Evolutionary conservation across 2,329 filamentous ascomycete genomes (phyloP).

Genomic region (Penicillium nordicum): DNA sequence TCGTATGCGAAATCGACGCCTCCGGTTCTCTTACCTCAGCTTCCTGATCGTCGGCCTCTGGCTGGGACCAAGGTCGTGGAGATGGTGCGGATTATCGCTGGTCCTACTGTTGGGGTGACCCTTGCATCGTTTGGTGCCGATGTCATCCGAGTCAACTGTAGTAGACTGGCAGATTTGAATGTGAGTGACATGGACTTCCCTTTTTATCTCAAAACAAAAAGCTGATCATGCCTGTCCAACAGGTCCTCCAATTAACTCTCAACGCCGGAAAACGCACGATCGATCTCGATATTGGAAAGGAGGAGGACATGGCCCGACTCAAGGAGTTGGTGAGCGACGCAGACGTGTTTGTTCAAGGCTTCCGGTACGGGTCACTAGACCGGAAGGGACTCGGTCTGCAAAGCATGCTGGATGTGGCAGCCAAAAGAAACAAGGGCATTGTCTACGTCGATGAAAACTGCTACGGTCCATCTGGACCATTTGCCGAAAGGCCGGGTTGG

Average conservation of each 20-base stretch:
- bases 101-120: slow-evolving; percentile 42
- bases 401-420: slow-evolving; percentile 41
- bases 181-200: slow-evolving; percentile 9
- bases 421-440: slow-evolving; percentile 42
- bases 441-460: slow-evolving; percentile 52
- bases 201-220: background rate
- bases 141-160: slow-evolving; percentile 47
- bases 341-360: slow-evolving; percentile 56
- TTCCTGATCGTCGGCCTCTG: slow-evolving; percentile 26
- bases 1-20: slow-evolving; percentile 36
- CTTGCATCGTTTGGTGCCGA: slow-evolving; percentile 47
- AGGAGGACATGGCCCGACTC: slow-evolving; percentile 41
- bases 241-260: slow-evolving; percentile 23
- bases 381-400: slow-evolving; percentile 33
- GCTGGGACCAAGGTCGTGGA: slow-evolving; percentile 52
- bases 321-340: slow-evolving; percentile 43
- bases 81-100: slow-evolving; percentile 36
- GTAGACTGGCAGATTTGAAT: slow-evolving; percentile 36
- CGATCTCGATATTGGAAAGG: slow-evolving; percentile 47
- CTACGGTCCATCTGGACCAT: slow-evolving; percentile 50
- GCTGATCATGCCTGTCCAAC: background rate
- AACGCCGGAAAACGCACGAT: slow-evolving; percentile 27
- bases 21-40: slow-evolving; percentile 24
- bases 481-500: slow-evolving; percentile 48
- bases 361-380: slow-evolving; percentile 45